Evolutionary conservation across 78 protist species (phyloP), one percentile per base, ranked within the genome.

Genomic region (Tieghemostelium lacteum): DNA sequence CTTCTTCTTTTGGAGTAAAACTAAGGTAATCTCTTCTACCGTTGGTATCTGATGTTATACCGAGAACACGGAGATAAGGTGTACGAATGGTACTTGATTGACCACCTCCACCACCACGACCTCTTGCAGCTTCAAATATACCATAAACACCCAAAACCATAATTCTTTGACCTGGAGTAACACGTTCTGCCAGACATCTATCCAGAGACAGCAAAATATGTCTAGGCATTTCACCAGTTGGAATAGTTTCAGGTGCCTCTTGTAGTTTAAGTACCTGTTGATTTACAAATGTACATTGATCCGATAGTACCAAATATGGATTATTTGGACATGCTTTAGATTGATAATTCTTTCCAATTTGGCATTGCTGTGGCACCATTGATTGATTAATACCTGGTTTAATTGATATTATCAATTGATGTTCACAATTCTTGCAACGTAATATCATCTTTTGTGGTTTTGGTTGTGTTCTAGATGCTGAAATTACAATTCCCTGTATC

Each of bases 211-310:
- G 24, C 45, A 70, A 71, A 2, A 98, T 61, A 77, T 96, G 95
- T 29, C 99, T 95, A 8, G 99, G 99, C 92, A 99, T 94, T 58
- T 99, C 99, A 14, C 99, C 99, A 0, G 99, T 98, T 14, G 99
- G 99, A 14, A 99, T 97, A 19, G 57, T 33, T 62, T 98, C 99
- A 16, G 99, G 99, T 16, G 65, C 20, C 91, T 99, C 99, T 85
- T 99, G 99, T 36, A 99, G 77, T 88, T 98, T 98, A 58, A 98
- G 71, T 39, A 91, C 63, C 66, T 99, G 94, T 28, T 80, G 97
- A 73, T 98, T 97, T n/a, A 96, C 85, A 88, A 76, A 98, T 63
- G 50, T 61, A 28, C 87, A 93, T 8, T 40, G 19, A 49, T 96
- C 98, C 14, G 97, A 33, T 3, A 97, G 42, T 31, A 97, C 66